A percentile compares a stretch with the other conserved stretches of the same genome.
Evolutionary conservation across 176 grass and related monocot genomes (phyloP).

Genomic region (Eragrostis curvula): DNA sequence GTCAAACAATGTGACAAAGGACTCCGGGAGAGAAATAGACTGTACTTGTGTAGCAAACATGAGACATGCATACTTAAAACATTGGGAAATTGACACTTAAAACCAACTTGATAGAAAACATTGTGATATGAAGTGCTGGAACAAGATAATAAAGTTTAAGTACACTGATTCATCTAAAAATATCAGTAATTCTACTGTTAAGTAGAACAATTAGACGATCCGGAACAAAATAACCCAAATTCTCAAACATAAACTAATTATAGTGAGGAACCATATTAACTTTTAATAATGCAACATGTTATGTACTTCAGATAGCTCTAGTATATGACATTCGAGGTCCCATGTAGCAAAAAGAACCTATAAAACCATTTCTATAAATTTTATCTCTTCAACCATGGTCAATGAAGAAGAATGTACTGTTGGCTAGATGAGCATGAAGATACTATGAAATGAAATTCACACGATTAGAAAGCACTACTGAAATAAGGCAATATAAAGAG

Average conservation of each 20-base stretch:
- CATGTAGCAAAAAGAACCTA: background rate
- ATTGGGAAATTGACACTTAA: background rate
- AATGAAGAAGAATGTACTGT: background rate
- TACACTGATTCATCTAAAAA: background rate
- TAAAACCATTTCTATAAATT: background rate
- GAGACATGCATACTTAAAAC: too few relatives aligned
- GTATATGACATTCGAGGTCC: background rate
- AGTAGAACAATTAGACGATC: background rate
- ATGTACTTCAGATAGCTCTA: background rate
- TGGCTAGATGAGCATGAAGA: background rate
- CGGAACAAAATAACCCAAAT: background rate
- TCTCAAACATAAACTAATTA: background rate
- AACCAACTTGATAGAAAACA: background rate
- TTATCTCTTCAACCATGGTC: background rate
- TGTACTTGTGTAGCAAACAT: too few relatives aligned
- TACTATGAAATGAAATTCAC: background rate
- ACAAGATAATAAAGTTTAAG: too few relatives aligned
- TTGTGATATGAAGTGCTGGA: too few relatives aligned
- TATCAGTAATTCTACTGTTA: background rate
- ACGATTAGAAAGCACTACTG: background rate
- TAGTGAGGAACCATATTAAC: background rate
- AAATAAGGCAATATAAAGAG: background rate
- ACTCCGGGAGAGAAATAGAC: background rate
- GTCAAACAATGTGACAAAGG: constrained; percentile 7
- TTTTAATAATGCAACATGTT: background rate